phyloP scores from a whole-genome alignment of 2,329 filamentous ascomycete species.

The Monascus ruber region DNA sequence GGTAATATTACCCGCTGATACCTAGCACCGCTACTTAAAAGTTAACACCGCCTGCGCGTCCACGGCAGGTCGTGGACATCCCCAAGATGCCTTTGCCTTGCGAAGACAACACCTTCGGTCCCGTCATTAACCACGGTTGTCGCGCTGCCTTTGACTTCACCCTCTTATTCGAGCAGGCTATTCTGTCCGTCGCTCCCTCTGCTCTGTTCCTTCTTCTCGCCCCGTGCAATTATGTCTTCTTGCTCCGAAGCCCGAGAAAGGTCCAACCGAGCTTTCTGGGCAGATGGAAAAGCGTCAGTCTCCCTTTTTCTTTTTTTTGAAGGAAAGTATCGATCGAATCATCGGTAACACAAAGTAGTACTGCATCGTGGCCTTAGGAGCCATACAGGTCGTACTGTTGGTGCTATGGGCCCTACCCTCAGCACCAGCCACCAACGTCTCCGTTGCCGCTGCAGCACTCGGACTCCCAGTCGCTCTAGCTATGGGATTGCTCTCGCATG shows the following conservation, averaged over 20 bases:
- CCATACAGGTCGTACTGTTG: conserved; percentile 5
- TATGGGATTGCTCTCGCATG: conserved; percentile 32
- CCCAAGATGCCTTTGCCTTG: background rate
- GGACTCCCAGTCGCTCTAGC: conserved; percentile 12
- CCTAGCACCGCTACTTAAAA: no score
- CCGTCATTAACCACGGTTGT: conserved; percentile 11
- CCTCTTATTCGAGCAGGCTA: conserved; percentile 19
- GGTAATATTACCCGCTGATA: no score
- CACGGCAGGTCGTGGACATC: no score
- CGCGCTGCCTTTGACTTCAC: conserved; percentile 21
- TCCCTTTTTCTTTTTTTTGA: no score
- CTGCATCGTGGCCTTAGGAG: background rate
- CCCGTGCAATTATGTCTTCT: background rate
- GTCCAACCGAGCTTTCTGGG: no score
- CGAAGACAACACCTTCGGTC: conserved; percentile 16
- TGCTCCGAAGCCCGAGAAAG: no score
- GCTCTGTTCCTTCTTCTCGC: background rate
- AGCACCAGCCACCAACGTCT: background rate
- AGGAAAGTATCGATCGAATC: no score
- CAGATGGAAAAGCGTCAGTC: no score
- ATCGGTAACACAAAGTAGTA: no score
- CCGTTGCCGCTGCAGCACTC: conserved; percentile 2
- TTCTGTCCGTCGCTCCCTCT: conserved; percentile 8
- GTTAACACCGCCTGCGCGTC: no score
- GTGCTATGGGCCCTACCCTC: conserved; percentile 1